Percentiles rank a stretch among this genome's conserved stretches.
Evolutionary conservation across 768 basidiomycete genomes (phyloP).

Genomic region (Termitomyces heimii): DNA sequence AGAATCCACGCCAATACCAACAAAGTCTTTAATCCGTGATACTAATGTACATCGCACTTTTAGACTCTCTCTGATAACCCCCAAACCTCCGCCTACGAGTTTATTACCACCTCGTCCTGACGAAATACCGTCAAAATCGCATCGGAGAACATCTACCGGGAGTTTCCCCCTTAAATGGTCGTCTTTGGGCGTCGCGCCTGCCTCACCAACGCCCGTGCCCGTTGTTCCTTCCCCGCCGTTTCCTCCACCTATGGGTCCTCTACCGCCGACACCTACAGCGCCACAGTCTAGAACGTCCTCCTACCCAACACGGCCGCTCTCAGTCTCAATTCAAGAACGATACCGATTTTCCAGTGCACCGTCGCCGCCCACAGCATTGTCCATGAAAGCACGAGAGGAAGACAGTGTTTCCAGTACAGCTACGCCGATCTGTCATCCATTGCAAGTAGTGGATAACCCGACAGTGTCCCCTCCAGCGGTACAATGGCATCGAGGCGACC

Average conservation of each 20-base stretch:
- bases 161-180: conserved; percentile 18
- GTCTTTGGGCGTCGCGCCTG: conserved; percentile 36
- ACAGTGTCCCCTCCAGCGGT: conserved; percentile 30
- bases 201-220: conserved; percentile 34
- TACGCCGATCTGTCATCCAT: conserved; percentile 3
- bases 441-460: not conserved
- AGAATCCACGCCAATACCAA: conserved; percentile 14
- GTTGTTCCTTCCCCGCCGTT: conserved; percentile 7
- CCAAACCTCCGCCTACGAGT: conserved; percentile 56
- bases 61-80: conserved; percentile 54
- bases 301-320: conserved; percentile 33
- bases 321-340: conserved; percentile 53
- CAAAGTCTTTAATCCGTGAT: conserved; percentile 45
- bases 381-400: conserved; percentile 1
- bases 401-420: not conserved
- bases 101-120: conserved; percentile 66
- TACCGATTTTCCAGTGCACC: conserved; percentile 65
- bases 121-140: conserved; percentile 31
- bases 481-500: conserved; percentile 45
- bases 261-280: conserved; percentile 13
- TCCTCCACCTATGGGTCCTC: conserved; percentile 14
- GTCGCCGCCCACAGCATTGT: conserved; percentile 24
- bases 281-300: conserved; percentile 23
- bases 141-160: conserved; percentile 31
- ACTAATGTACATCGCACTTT: conserved; percentile 53